Percentiles rank a stretch among this genome's conserved stretches.
Conservation (phyloP, 192 early-diverging fungal species). For the Podila horticola region DNA sequence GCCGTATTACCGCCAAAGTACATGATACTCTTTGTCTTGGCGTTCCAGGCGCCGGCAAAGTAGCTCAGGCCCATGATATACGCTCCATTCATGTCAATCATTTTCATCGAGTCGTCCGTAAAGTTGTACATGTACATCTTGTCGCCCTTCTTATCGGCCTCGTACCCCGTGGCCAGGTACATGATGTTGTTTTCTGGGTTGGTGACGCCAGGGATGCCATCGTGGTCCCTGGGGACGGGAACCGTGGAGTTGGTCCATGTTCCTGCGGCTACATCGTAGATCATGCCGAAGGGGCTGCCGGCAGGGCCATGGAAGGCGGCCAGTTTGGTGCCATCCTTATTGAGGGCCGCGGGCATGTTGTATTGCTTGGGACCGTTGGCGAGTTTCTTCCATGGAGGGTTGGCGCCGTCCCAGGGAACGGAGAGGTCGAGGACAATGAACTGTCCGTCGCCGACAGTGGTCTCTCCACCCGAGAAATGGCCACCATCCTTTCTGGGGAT, state of each 20-base stretch:
- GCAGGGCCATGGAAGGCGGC: neutral
- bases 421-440: constrained; percentile 11
- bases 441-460: constrained; percentile 6
- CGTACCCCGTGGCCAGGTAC: constrained; percentile 3
- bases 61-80: neutral
- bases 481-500: neutral
- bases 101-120: neutral
- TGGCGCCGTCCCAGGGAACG: neutral
- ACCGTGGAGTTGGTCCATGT: constrained; percentile 1
- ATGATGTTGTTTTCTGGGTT: neutral
- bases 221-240: neutral
- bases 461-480: neutral
- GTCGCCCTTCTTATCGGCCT: neutral
- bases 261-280: constrained; percentile 2
- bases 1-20: constrained; percentile 3
- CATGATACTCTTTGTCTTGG: constrained; percentile 1
- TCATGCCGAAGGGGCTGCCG: neutral
- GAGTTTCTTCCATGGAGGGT: constrained; percentile 9
- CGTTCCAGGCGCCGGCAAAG: constrained; percentile 1
- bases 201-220: neutral
- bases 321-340: neutral
- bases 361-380: neutral
- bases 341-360: neutral
- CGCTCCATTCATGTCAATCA: neutral
- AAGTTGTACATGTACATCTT: neutral